These are phyloP conservation scores for sunflower (Helianthus annuus) DNA, from an alignment of 129 eudicot species.

Conservation along the genomic window DNA sequence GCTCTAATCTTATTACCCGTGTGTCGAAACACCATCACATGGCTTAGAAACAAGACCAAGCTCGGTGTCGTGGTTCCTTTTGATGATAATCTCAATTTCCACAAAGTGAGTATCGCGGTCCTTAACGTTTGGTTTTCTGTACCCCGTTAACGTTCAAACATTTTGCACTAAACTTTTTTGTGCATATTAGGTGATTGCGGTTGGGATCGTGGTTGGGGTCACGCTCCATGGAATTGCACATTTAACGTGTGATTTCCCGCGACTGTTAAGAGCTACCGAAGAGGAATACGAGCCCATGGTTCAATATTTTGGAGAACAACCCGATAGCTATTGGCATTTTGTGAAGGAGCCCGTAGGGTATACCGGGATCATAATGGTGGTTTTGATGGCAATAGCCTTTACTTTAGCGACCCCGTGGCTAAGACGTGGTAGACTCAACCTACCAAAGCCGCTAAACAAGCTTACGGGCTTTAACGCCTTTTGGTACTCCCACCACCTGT, in stretches of 20 bases:
- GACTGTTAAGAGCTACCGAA: neutral
- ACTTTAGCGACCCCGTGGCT: slow-evolving; percentile 13
- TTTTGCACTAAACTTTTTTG: neutral
- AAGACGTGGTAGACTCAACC: slow-evolving; percentile 10
- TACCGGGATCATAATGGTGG: slow-evolving; percentile 5
- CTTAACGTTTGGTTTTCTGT: neutral
- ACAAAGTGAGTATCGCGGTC: neutral
- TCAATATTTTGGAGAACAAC: slow-evolving; percentile 2
- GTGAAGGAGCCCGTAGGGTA: slow-evolving; percentile 13
- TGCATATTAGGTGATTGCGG: neutral
- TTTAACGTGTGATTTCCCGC: slow-evolving; percentile 1
- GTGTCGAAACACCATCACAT: slow-evolving; percentile 16
- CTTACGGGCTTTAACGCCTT: slow-evolving; percentile 14
- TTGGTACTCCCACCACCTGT: slow-evolving; percentile 18
- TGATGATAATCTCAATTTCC: slow-evolving; percentile 11
- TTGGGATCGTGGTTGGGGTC: neutral
- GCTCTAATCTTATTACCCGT: slow-evolving; percentile 12
- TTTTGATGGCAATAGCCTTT: slow-evolving; percentile 8
- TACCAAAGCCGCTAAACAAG: slow-evolving; percentile 2
- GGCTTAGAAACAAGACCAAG: slow-evolving; percentile 21
- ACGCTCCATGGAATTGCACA: slow-evolving; percentile 3
- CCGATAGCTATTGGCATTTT: neutral
- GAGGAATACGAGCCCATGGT: slow-evolving; percentile 3
- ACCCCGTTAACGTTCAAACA: neutral
- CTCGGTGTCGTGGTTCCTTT: slow-evolving; percentile 6